phyloP scores from a whole-genome alignment of 2,329 filamentous ascomycete species.

The Penicillium polonicum region DNA sequence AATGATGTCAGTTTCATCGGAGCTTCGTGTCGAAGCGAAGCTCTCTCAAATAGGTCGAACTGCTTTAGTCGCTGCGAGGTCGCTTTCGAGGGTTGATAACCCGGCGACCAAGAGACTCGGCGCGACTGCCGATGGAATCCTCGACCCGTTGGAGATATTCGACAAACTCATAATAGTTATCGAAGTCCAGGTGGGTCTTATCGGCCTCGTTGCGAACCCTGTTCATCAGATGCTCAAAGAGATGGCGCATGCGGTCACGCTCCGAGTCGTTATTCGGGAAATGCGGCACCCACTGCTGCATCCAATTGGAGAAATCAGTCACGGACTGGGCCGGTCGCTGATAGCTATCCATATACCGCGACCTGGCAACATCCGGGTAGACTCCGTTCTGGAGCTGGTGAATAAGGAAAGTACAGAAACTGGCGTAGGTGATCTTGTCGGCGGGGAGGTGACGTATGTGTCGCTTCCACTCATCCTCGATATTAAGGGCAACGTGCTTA shows the following conservation, averaged over 20 bases:
- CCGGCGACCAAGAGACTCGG: slow-evolving; percentile 1
- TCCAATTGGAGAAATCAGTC: slow-evolving; percentile 9
- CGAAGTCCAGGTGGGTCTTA: slow-evolving; percentile 10
- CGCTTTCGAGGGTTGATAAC: slow-evolving; percentile 6
- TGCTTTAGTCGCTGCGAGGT: slow-evolving; percentile 3
- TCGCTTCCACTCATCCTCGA: slow-evolving; percentile 10
- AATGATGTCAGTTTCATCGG: not conserved
- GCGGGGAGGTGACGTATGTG: slow-evolving; percentile 1
- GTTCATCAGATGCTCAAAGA: slow-evolving; percentile 10
- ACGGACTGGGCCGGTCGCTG: slow-evolving; percentile 8
- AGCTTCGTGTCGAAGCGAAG: not conserved
- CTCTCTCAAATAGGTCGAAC: not conserved
- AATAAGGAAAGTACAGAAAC: slow-evolving; percentile 16
- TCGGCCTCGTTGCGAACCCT: not conserved
- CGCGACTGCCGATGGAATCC: not conserved
- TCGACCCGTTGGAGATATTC: slow-evolving; percentile 9
- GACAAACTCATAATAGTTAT: slow-evolving; percentile 11
- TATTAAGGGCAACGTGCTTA: slow-evolving; percentile 5
- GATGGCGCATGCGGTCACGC: slow-evolving; percentile 14
- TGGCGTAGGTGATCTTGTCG: slow-evolving; percentile 1
- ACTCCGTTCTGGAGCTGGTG: slow-evolving; percentile 4
- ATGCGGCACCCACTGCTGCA: slow-evolving; percentile 10
- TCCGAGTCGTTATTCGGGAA: slow-evolving; percentile 5
- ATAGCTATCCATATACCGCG: slow-evolving; percentile 2
- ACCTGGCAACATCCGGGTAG: not conserved